A percentile compares a stretch with the other conserved stretches of the same genome.
Conservation (phyloP, 768 basidiomycete genomes). For the Calocybe indica region DNA sequence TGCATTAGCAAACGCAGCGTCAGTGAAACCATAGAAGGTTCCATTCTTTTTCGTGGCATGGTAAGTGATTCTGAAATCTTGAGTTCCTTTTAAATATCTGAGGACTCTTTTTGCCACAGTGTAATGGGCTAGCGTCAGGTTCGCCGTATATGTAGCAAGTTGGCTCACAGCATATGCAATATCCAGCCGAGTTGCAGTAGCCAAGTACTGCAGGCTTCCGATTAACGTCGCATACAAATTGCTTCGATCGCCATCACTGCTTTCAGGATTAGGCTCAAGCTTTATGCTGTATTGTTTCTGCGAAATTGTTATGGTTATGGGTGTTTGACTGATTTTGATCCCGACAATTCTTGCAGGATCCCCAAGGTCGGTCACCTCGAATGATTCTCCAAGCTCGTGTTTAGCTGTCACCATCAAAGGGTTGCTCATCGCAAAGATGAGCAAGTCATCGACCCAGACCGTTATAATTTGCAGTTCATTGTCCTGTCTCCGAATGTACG, state of each 20-base stretch:
- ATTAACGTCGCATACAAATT: constrained; percentile 15
- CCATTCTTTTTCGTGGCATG: background rate
- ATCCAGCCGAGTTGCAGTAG: constrained; percentile 27
- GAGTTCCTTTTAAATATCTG: constrained; percentile 25
- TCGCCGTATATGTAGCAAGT: constrained; percentile 22
- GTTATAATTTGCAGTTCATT: background rate
- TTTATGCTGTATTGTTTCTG: background rate
- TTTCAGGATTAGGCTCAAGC: background rate
- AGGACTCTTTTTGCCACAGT: constrained; percentile 24
- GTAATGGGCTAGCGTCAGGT: constrained; percentile 21
- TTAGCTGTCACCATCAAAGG: constrained; percentile 3
- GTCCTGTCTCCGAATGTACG: background rate
- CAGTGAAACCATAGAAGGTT: constrained; percentile 11
- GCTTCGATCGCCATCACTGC: background rate
- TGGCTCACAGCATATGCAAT: constrained; percentile 22
- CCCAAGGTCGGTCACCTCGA: constrained; percentile 6
- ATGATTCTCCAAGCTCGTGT: background rate
- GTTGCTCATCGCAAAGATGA: constrained; percentile 2
- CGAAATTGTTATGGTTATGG: constrained; percentile 16
- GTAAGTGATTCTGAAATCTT: constrained; percentile 10
- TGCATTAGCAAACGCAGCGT: constrained; percentile 28
- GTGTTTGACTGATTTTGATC: constrained; percentile 19
- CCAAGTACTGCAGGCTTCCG: constrained; percentile 20
- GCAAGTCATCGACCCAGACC: constrained; percentile 8
- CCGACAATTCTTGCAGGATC: constrained; percentile 22